phyloP scores from a whole-genome alignment of 345 rosid genomes.

The Trapa incisa region DNA sequence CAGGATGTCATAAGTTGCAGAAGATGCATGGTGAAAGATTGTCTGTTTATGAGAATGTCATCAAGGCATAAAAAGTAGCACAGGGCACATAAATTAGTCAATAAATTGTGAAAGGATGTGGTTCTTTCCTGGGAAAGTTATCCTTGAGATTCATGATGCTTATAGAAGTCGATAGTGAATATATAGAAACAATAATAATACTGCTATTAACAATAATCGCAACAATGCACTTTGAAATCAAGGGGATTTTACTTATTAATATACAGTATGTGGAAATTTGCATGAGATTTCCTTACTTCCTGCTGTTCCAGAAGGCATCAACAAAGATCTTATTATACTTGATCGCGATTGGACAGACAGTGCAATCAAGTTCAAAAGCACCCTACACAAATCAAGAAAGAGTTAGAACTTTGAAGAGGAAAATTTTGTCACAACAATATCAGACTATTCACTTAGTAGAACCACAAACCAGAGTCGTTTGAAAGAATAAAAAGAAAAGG shows the following conservation, averaged over 20 bases:
- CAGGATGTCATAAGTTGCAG: conserved; percentile 97
- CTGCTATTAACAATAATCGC: not conserved
- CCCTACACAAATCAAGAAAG: conserved; percentile 44
- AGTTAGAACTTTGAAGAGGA: not conserved
- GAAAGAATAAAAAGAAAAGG: not conserved
- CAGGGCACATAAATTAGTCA: not conserved
- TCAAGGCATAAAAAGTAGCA: not conserved
- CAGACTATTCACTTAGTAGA: not conserved
- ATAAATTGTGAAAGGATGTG: not conserved
- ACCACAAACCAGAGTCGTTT: not conserved
- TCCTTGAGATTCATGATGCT: not conserved
- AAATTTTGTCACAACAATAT: not conserved
- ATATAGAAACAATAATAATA: not conserved
- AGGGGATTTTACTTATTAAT: not conserved
- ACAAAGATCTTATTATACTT: conserved; percentile 95
- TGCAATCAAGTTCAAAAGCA: conserved; percentile 90
- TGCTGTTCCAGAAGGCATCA: conserved; percentile 99
- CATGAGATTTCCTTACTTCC: conserved; percentile 47
- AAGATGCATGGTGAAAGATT: conserved; percentile 93
- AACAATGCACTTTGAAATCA: not conserved
- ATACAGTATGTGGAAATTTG: not conserved
- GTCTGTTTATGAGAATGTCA: conserved; percentile 29
- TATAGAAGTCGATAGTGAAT: not conserved
- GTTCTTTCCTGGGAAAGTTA: not conserved
- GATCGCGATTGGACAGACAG: conserved; percentile 92